phyloP scores from a whole-genome alignment of 441 rosid species.

The Brassica balearica region DNA sequence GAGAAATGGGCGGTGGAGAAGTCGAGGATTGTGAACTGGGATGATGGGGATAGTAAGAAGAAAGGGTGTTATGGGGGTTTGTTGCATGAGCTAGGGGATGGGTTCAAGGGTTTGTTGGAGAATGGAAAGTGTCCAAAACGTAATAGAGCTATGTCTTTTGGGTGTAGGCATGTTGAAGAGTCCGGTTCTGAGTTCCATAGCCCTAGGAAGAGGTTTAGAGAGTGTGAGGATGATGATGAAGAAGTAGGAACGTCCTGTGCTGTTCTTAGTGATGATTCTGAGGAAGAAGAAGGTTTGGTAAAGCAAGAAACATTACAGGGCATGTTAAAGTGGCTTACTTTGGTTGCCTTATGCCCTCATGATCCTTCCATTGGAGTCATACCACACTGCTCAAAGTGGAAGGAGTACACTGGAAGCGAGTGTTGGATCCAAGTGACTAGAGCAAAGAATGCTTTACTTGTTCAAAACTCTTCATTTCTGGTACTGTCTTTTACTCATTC shows the following conservation, averaged over 20 bases:
- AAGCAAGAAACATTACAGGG: conserved; percentile 45
- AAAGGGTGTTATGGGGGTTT: conserved; percentile 38
- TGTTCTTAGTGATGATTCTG: conserved; percentile 25
- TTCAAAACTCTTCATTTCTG: conserved; percentile 36
- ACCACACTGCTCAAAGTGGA: conserved; percentile 52
- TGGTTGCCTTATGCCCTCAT: conserved; percentile 47
- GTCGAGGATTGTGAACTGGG: conserved; percentile 36
- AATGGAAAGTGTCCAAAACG: conserved; percentile 35
- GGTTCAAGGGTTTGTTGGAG: conserved; percentile 50
- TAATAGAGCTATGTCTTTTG: conserved; percentile 34
- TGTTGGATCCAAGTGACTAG: conserved; percentile 50
- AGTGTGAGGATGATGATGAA: conserved; percentile 32
- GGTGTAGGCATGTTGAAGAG: conserved; percentile 24
- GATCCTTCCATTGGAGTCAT: conserved; percentile 50
- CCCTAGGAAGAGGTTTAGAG: conserved; percentile 34
- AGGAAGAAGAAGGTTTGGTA: conserved; percentile 32
- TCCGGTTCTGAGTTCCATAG: conserved; percentile 27
- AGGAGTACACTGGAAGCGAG: conserved; percentile 35
- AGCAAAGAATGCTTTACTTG: conserved; percentile 50
- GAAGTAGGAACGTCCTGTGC: conserved; percentile 41
- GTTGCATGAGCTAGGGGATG: conserved; percentile 48
- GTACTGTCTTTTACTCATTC: conserved; percentile 38
- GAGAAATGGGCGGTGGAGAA: conserved; percentile 52
- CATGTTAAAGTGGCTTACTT: conserved; percentile 61
- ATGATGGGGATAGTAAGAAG: conserved; percentile 30